Evolutionary conservation across 306 rosid species (phyloP), one percentile per base, ranked within the genome.

Genomic region (Trifolium repens): DNA sequence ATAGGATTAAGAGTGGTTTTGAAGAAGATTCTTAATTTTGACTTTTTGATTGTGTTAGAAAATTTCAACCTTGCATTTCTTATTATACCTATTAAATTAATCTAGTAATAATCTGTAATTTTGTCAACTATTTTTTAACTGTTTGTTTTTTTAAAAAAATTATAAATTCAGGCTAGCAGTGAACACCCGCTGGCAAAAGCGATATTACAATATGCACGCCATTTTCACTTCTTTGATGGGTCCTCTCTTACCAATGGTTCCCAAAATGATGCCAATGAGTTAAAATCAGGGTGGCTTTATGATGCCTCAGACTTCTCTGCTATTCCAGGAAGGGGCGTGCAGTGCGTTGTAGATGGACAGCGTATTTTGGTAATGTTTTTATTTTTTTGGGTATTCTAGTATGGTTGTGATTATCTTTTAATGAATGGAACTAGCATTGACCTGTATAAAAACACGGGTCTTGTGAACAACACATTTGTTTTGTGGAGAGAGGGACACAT

Each of bases 181-280:
- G 99, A 96, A 79, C 99, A 96, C 79, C 98, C 98, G 6, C 61
- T 96, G 80, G 99, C 79, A n/a, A 96, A 90, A 89, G 98, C 99
- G 7, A 89, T 96, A 83, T 87, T 96, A 32, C 90, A 82, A 68
- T 90, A 96, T 74, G 98, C 99, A 44, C 93, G 93, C 7, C 99
- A 96, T 87, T 96, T 92, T 80, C 96, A 90, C 88, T 92, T 89
- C 91, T 89, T 92, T 76, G 92, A 92, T 30, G 96, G 79, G 26
- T 82, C 90, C 55, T 87, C 93, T 78, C 83, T 69, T 46, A 73
- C 89, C 62, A 74, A 70, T 16, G 92, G 83, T 70, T 62, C 66
- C 16, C 72, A 73, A 57, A 80, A 88, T 69, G 67, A 74, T 68
- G 84, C 69, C 71, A 84, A 64, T 63, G 87, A 84, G 52, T 75